These are phyloP conservation scores for Coleophoma crateriformis DNA, from an alignment of 2,329 filamentous ascomycete species.

Conservation along the genomic window DNA sequence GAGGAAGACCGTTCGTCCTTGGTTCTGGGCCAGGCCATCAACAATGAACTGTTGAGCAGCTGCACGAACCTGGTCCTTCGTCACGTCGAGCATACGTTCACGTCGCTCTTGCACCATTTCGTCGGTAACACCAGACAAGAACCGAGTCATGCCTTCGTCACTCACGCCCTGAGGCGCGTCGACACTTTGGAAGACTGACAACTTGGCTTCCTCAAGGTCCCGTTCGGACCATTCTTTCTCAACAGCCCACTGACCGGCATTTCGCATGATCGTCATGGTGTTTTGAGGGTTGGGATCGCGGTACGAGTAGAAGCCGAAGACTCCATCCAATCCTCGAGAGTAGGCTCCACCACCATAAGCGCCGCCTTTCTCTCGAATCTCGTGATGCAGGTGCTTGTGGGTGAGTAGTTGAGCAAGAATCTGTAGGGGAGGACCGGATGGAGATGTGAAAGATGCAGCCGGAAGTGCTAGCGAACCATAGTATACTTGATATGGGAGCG, in stretches of 20 bases:
- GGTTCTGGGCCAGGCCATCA: slow-evolving; percentile 51
- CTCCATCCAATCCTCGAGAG: slow-evolving; percentile 69
- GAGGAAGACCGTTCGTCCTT: slow-evolving; percentile 66
- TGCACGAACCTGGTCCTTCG: slow-evolving; percentile 69
- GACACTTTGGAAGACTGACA: slow-evolving; percentile 86
- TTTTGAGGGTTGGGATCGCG: slow-evolving; percentile 92
- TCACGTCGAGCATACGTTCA: slow-evolving; percentile 82
- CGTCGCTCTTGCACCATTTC: slow-evolving; percentile 84
- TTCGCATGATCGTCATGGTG: slow-evolving; percentile 77
- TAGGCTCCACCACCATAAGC: slow-evolving; percentile 93
- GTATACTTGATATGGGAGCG: slow-evolving; percentile 94
- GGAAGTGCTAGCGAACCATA: slow-evolving; percentile 81
- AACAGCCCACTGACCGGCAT: slow-evolving; percentile 76
- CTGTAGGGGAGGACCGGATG: slow-evolving; percentile 73
- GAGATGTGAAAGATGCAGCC: slow-evolving; percentile 76
- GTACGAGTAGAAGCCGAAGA: slow-evolving; percentile 96
- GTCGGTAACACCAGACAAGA: slow-evolving; percentile 78
- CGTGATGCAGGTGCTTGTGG: slow-evolving; percentile 93
- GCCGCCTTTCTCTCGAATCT: slow-evolving; percentile 95
- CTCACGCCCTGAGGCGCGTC: slow-evolving; percentile 87
- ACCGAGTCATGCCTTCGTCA: slow-evolving; percentile 79
- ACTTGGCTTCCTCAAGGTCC: slow-evolving; percentile 92
- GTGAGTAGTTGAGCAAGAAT: slow-evolving; percentile 89
- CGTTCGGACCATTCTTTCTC: slow-evolving; percentile 76
- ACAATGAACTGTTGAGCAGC: slow-evolving; percentile 81